A percentile compares a stretch with the other conserved stretches of the same genome.
Evolutionary conservation across 768 basidiomycete species (phyloP).

Genomic region (Pleurotus giganteus): DNA sequence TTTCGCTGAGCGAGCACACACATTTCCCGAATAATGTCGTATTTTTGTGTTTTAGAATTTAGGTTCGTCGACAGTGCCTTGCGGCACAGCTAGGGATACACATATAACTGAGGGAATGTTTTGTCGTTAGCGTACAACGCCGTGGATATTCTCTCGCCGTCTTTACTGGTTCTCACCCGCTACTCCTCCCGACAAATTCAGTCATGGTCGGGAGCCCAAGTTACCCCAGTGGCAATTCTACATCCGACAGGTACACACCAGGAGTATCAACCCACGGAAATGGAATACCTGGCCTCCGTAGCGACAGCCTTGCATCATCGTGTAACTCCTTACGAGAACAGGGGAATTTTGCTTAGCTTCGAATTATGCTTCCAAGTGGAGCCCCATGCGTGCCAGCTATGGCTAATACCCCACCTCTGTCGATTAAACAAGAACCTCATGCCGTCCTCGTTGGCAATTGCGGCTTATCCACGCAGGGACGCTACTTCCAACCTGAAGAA

Average conservation of each 20-base stretch:
- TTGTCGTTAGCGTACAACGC: not conserved
- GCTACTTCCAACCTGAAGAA: constrained; percentile 4
- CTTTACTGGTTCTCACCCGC: not conserved
- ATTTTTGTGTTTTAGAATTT: not conserved
- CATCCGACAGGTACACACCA: not conserved
- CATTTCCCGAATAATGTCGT: not conserved
- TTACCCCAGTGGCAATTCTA: not conserved
- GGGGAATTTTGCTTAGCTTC: no score
- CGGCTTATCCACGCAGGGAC: constrained; percentile 6
- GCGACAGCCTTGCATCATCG: no score
- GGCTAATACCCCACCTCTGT: no score
- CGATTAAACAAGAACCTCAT: no score
- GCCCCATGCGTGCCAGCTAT: no score
- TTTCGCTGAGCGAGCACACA: no score
- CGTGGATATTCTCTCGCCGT: not conserved
- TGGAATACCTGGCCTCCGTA: not conserved
- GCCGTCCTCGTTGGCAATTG: no score
- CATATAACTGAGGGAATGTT: not conserved
- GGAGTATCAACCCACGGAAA: not conserved
- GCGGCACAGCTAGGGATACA: constrained; percentile 8
- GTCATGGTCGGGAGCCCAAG: not conserved
- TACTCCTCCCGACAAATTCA: not conserved
- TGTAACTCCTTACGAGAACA: no score
- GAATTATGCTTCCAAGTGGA: no score
- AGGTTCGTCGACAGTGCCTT: constrained; percentile 2